These are phyloP conservation scores for Cryptosporidium xiaoi DNA, from an alignment of 169 alveolate species.

Conservation along the genomic window DNA sequence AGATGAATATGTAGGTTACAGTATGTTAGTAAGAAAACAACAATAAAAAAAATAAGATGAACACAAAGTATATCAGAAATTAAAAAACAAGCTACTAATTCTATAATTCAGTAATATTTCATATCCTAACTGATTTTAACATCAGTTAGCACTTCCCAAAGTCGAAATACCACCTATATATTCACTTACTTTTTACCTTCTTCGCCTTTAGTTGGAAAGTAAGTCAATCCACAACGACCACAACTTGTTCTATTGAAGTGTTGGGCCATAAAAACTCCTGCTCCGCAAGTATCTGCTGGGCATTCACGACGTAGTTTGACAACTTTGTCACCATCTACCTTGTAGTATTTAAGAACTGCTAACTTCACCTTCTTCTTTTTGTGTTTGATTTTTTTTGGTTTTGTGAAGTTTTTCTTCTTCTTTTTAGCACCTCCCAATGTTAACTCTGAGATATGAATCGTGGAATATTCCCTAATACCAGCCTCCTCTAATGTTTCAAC, in stretches of 20 bases:
- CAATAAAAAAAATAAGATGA: background rate
- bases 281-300: slow-evolving; percentile 92
- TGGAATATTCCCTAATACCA: slow-evolving; percentile 40
- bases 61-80: slow-evolving; percentile 17
- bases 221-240: slow-evolving; percentile 96
- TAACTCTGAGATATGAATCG: slow-evolving; percentile 24
- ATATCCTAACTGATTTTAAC: too few relatives aligned
- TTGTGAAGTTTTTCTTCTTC: slow-evolving; percentile 93
- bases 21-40: too few relatives aligned
- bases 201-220: slow-evolving; percentile 77
- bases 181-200: slow-evolving; percentile 26
- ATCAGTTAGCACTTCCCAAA: too few relatives aligned
- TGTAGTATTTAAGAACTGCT: slow-evolving; percentile 95
- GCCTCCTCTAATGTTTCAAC: slow-evolving; percentile 39
- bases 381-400: slow-evolving; percentile 94
- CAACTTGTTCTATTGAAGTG: slow-evolving; percentile 98
- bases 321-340: slow-evolving; percentile 95
- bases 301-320: slow-evolving; percentile 94
- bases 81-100: slow-evolving; percentile 41
- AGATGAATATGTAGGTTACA: too few relatives aligned
- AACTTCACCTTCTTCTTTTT: slow-evolving; percentile 98
- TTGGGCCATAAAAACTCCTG: slow-evolving; percentile 98
- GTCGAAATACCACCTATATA: slow-evolving; percentile 4
- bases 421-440: slow-evolving; percentile 92
- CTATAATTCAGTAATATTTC: slow-evolving; percentile 12